Evolutionary conservation across 2,329 filamentous ascomycete species (phyloP), one percentile per base, ranked within the genome.

Genomic region (Alternaria panax): DNA sequence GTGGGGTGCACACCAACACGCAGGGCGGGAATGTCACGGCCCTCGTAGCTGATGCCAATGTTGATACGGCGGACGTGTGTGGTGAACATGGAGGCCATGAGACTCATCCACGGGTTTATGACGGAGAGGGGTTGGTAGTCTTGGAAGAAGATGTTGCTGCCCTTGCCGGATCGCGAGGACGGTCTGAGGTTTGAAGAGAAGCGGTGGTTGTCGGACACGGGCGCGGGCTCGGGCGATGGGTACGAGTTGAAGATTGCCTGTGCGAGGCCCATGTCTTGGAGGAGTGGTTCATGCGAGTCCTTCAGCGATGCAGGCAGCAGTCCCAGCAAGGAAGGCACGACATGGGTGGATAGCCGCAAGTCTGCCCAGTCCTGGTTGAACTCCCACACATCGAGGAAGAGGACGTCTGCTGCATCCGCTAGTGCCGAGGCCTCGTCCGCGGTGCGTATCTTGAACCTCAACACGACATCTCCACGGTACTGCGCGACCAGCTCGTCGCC

Each of bases 331-430:
- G 91, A 88, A n/a, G 88, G 85, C 73, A 97, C 87, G 66, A 92
- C 88, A 68, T 92, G 87, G 73, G 90, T 88, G 53, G 89, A 86
- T 50, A 98, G 79, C 41, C 92, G 86, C 53, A 98, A 89, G 75
- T 99, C 95, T 25, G 95, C 91, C 83, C 90, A 95, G 60, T 92
- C 86, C 18, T 88, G 83, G 6, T 89, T 91, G 67, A 91, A 92
- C 22, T 92, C 90, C 95, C 95, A 99, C 2, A 98, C 86, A 74
- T 99, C 95, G 41, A 98, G 83, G 69, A 95, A 90, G 24, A 97
- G 85, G 18, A 88, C 87, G 61, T 90, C 85, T 1, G 89, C 85
- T 3, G 92, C 92, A 57, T 90, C 86, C n/a, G 88, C 85, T 56
- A 97, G 81, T 1, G 89, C 89, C 32, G 81, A 79, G 59, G 91